phyloP scores from a whole-genome alignment of 2,329 filamentous ascomycete species.

The Aspergillus sojae region DNA sequence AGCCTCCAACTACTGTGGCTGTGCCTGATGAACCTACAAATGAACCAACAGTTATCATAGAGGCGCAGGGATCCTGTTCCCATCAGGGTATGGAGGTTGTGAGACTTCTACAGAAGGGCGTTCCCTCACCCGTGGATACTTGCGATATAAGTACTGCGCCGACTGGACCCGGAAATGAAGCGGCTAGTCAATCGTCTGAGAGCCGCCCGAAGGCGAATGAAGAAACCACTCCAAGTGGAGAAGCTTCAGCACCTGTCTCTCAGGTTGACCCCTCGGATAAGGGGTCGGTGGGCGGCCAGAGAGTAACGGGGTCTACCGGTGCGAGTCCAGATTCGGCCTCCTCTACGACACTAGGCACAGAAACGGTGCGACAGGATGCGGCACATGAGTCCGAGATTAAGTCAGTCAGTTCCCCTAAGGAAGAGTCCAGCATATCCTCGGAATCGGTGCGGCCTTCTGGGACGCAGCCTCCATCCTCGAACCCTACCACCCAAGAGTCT shows the following conservation, averaged over 20 bases:
- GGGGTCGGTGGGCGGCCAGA: conserved; percentile 24
- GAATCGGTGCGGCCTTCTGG: conserved; percentile 41
- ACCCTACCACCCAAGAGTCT: conserved; percentile 89
- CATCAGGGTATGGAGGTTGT: not conserved
- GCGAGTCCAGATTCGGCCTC: conserved; percentile 17
- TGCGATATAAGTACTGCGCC: not conserved
- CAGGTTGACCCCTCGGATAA: conserved; percentile 8
- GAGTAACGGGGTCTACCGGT: conserved; percentile 18
- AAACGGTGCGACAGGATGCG: conserved; percentile 24
- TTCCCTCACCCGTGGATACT: not conserved
- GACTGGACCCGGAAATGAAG: not conserved
- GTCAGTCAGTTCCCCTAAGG: conserved; percentile 26
- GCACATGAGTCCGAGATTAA: conserved; percentile 28
- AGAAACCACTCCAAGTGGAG: conserved; percentile 4
- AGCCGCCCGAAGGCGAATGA: not conserved
- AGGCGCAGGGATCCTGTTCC: not conserved
- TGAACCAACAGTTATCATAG: not conserved
- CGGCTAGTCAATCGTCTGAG: not conserved
- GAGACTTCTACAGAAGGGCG: not conserved
- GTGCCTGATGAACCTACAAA: conserved; percentile 16
- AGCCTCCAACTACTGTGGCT: conserved; percentile 6
- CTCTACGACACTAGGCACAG: conserved; percentile 19
- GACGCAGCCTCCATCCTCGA: conserved; percentile 56
- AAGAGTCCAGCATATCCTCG: conserved; percentile 34
- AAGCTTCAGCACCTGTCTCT: conserved; percentile 3